Percentiles rank a stretch among this genome's conserved stretches.
phyloP scores from a whole-genome alignment of 495 filamentous ascomycete genomes.

The Xanthoparmelia taractica region DNA sequence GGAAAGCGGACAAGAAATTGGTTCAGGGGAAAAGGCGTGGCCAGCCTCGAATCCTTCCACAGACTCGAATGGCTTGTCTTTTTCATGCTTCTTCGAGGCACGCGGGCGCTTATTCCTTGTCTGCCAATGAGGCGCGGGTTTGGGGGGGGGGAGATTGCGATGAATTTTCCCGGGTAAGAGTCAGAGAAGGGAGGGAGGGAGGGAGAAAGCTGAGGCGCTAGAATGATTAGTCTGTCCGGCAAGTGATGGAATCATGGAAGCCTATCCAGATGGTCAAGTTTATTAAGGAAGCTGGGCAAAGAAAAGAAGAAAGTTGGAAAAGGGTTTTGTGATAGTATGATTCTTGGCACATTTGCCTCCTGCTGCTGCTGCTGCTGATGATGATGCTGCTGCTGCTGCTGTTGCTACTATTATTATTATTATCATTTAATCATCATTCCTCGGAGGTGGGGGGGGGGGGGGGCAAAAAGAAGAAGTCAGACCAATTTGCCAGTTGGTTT shows the following conservation, averaged over 20 bases:
- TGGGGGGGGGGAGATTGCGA: background rate
- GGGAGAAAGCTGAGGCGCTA: background rate
- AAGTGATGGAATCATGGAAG: background rate
- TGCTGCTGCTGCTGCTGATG: too few relatives aligned
- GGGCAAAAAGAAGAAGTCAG: background rate
- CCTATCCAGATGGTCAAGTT: too few relatives aligned
- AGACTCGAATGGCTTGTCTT: background rate
- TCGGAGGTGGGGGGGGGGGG: too few relatives aligned
- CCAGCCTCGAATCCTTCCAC: background rate
- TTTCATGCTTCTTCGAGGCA: slow-evolving; percentile 4
- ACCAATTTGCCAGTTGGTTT: too few relatives aligned
- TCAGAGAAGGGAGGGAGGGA: too few relatives aligned
- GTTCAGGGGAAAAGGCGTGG: slow-evolving; percentile 2
- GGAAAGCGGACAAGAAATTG: background rate
- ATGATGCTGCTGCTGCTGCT: too few relatives aligned
- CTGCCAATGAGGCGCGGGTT: background rate
- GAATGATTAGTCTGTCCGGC: background rate
- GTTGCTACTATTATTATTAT: too few relatives aligned
- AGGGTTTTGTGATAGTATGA: background rate
- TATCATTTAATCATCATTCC: too few relatives aligned
- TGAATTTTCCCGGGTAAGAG: background rate
- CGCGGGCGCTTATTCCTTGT: slow-evolving; percentile 4
- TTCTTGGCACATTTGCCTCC: background rate
- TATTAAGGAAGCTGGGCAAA: background rate
- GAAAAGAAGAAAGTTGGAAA: background rate